Percentiles rank a stretch among this genome's conserved stretches.
Evolutionary conservation across 192 early-diverging fungal species (phyloP).

Genomic region (Coemansia reversa): DNA sequence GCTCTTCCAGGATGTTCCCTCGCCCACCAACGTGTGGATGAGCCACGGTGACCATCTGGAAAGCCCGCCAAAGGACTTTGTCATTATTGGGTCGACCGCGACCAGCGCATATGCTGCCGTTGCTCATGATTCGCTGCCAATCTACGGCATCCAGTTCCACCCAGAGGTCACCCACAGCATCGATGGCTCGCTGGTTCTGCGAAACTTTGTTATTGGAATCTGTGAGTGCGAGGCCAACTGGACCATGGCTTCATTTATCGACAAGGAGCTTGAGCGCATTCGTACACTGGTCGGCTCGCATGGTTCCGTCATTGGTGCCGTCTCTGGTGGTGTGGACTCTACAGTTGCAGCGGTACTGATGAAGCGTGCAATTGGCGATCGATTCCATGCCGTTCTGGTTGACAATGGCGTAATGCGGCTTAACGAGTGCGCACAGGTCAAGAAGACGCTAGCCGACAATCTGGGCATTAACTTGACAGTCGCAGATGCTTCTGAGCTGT

Average conservation of each 20-base stretch:
- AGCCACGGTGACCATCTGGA: constrained; percentile 95
- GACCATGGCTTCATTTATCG: constrained; percentile 98
- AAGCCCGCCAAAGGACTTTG: constrained; percentile 77
- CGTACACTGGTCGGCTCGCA: constrained; percentile 84
- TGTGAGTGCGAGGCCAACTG: constrained; percentile 83
- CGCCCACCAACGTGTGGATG: constrained; percentile 87
- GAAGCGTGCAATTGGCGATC: constrained; percentile 95
- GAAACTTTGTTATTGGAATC: constrained; percentile 93
- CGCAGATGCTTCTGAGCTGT: constrained; percentile 81
- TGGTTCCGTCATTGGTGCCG: constrained; percentile 95
- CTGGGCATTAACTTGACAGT: constrained; percentile 96
- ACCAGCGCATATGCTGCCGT: constrained; percentile 92
- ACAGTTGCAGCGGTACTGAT: constrained; percentile 96
- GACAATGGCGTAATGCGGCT: constrained; percentile 99
- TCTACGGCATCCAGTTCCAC: constrained; percentile 99
- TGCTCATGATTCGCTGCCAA: constrained; percentile 71
- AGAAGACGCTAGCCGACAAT: constrained; percentile 80
- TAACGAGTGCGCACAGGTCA: constrained; percentile 87
- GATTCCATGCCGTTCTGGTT: constrained; percentile 97
- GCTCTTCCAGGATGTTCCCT: constrained; percentile 72
- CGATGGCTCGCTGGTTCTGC: constrained; percentile 75
- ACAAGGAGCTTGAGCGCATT: constrained; percentile 96
- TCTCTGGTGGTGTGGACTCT: constrained; percentile 94
- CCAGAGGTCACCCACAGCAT: constrained; percentile 98
- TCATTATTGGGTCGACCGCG: constrained; percentile 77